Evolutionary conservation across 257 asterid genomes (phyloP).

Genomic region (Solanum sejunctum): DNA sequence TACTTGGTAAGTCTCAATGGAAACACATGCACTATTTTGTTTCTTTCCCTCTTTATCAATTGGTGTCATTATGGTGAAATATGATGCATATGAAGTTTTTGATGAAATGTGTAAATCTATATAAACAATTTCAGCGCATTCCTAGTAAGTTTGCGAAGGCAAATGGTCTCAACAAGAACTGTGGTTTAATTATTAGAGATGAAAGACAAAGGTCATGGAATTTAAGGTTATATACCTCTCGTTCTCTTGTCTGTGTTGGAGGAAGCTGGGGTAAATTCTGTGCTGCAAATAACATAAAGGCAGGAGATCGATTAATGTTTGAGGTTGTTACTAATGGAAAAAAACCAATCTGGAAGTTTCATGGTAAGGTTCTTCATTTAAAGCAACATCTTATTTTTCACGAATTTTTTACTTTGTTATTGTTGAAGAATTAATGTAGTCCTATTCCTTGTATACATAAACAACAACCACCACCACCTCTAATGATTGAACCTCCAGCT

Average conservation of each 20-base stretch:
- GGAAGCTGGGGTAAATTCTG: background rate
- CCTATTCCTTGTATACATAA: background rate
- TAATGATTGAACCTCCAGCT: background rate
- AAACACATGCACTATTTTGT: background rate
- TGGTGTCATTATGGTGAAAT: background rate
- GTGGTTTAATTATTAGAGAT: background rate
- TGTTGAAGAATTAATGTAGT: background rate
- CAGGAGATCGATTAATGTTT: background rate
- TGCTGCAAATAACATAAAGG: background rate
- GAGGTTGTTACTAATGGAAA: background rate
- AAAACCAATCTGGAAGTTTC: background rate
- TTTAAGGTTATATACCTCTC: background rate
- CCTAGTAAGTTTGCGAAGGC: background rate
- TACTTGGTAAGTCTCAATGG: background rate
- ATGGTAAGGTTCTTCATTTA: background rate
- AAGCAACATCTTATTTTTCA: background rate
- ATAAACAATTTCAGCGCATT: background rate
- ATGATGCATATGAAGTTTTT: background rate
- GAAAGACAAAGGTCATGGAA: constrained; percentile 2
- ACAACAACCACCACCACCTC: background rate
- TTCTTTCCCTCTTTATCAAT: background rate
- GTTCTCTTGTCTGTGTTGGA: background rate
- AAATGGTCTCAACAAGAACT: background rate
- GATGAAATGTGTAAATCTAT: background rate
- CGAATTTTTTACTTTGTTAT: background rate